Evolutionary conservation across 2,329 filamentous ascomycete genomes (phyloP), one percentile per base, ranked within the genome.

Genomic region (Penicillium brevicompactum): DNA sequence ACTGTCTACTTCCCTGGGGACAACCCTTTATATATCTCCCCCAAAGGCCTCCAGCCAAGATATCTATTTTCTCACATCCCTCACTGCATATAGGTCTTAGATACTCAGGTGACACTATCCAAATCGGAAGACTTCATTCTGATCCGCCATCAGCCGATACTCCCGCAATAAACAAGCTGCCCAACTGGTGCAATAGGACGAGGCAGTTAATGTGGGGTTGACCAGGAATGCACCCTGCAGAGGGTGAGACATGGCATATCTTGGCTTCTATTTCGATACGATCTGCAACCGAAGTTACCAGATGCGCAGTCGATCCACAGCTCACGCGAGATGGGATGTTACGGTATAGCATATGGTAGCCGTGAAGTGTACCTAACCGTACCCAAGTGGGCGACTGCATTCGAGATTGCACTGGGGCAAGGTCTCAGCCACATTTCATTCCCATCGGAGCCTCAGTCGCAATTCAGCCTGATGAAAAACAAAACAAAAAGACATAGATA

Each of bases 191-290:
- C 51, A 55, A 44, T 51, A 11, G 54, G 58, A 42, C 51, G 34
- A 24, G 43, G 14, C 16, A 41, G 5, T 34, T 22, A 42, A 24
- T 60, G 53, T 51, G 49, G 51, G 48, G 43, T 34, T 46, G 32
- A 37, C 18, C 2, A 40, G 44, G 42, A 44, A 49, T 44, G 34
- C 6, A 37, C 34, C 43, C 51, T 53, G 53, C 40, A 50, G 37
- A 41, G 45, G 40, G 52, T 64, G 57, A 64, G 60, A 63, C 59
- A 62, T 59, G 7, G 14, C 37, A 49, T 37, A 41, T 30, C 53
- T 44, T 54, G 46, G 52, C 24, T 53, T 34, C 34, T 51, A 46
- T 51, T 55, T 55, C 18, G 4, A 40, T 42, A 2, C 14, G 22
- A 46, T 40, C 38, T 40, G 42, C 34, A 41, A 31, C 27, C 43